Conservation (phyloP, 1,284 basidiomycete species). For the Fomitopsis betulina region DNA sequence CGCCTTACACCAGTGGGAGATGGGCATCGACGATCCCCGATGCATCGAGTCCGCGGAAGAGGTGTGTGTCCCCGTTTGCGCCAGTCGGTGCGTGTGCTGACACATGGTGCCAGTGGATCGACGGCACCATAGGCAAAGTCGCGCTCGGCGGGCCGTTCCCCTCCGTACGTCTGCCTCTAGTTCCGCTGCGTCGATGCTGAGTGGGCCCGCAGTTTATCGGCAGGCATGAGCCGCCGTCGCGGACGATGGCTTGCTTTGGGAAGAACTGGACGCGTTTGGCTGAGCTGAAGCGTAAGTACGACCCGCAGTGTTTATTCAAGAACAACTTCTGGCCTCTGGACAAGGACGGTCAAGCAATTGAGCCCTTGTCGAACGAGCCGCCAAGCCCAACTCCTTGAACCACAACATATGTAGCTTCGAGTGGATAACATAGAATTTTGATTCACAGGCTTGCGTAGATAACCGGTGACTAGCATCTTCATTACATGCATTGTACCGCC, state of each 20-base stretch:
- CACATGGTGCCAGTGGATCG: constrained; percentile 58
- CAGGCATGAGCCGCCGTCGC: constrained; percentile 57
- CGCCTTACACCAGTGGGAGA: constrained; percentile 90
- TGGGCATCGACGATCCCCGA: constrained; percentile 71
- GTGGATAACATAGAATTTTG: too few species aligned
- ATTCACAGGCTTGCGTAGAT: too few species aligned
- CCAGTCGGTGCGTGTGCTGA: not conserved
- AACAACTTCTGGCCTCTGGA: constrained; percentile 77
- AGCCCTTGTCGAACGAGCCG: constrained; percentile 53
- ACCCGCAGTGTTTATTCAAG: constrained; percentile 69
- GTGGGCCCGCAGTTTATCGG: constrained; percentile 65
- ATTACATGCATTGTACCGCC: too few species aligned
- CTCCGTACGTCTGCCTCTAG: constrained; percentile 51
- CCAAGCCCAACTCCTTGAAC: constrained; percentile 16
- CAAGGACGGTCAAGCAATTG: constrained; percentile 42
- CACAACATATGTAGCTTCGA: too few species aligned
- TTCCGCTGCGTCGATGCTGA: not conserved
- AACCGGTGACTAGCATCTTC: too few species aligned
- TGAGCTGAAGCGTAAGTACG: constrained; percentile 69
- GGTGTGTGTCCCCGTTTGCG: constrained; percentile 29
- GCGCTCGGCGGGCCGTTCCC: constrained; percentile 78
- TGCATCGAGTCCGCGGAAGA: constrained; percentile 80
- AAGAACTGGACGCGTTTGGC: constrained; percentile 67
- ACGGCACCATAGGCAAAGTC: constrained; percentile 61
- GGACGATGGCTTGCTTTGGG: constrained; percentile 66